Evolutionary conservation across 257 asterid species (phyloP).

Genomic region (Oldenlandia corymbosa): DNA sequence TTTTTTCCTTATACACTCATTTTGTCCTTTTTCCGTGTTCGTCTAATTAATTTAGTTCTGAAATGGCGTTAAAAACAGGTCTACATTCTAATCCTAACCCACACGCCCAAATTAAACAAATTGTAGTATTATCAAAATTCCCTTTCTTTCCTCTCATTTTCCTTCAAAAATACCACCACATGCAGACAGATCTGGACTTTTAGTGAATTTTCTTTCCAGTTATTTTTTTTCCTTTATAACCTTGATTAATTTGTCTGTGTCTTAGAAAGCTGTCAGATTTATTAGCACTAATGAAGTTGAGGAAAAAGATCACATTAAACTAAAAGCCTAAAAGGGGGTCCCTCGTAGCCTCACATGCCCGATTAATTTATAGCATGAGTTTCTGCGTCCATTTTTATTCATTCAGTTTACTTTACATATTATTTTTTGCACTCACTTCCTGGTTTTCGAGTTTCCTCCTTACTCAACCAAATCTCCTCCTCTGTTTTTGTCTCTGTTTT

Average conservation of each 20-base stretch:
- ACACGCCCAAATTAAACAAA: background rate
- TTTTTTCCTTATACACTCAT: background rate
- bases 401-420: too few species aligned
- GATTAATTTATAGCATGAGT: conserved; percentile 27
- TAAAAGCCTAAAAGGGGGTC: background rate
- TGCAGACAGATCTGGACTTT: too few species aligned
- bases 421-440: conserved; percentile 9
- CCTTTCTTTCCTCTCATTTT: background rate
- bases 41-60: background rate
- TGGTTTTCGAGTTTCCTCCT: too few species aligned
- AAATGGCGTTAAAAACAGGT: too few species aligned
- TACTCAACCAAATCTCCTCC: too few species aligned
- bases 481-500: background rate
- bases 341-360: conserved; percentile 24
- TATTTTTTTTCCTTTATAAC: conserved; percentile 5
- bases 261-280: conserved; percentile 12
- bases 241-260: background rate
- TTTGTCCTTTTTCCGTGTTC: background rate
- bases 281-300: too few species aligned
- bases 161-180: conserved; percentile 2
- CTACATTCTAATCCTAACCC: background rate
- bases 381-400: conserved; percentile 17
- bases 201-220: background rate
- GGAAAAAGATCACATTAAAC: background rate
- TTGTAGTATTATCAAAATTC: background rate